Evolutionary conservation across 805 yeast species (phyloP), one percentile per base, ranked within the genome.

Genomic region (Nakazawaea laoshanensis): DNA sequence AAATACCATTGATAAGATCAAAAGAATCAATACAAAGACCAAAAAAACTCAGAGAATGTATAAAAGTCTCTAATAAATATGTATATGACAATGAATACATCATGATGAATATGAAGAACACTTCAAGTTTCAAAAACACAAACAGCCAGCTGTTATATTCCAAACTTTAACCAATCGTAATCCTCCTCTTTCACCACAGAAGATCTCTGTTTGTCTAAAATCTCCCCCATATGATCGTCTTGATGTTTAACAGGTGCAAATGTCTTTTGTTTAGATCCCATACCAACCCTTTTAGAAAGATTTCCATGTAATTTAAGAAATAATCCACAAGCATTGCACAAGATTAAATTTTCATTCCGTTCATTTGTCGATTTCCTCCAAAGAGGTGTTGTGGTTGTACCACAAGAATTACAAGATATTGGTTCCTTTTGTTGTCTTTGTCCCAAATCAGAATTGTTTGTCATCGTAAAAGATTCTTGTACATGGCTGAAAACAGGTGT

Each of bases 311-410:
- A 66, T 60, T 88, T 88, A 44, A 85, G 65, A 47, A 87, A 86
- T 36, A 86, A 62, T 0, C 96, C 96, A 62, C 96, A 86, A 2
- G 96, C 96, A 58, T 88, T 88, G 53, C 96, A 88, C 26, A 88
- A 67, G 23, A 87, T 83, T 45, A 77, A 73, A 19, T 88, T 89
- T 16, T 83, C 76, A 44, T 85, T 94, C 53, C 83, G 89, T 23
- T 36, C 35, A 23, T 31, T 36, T 12, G 32, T 36, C 7, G 61
- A 55, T 42, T 95, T 70, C 49, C 96, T 71, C 96, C 96, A 88
- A 12, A 88, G 64, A 2, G 96, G 96, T 2, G 96, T 88, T 4
- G 94, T 86, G 25, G 87, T 78, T 1, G 96, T 88, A 46, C 77
- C 71, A 58, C 96, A 88, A 55, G 88, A 88, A 46, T 80, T 84